A percentile compares a stretch with the other conserved stretches of the same genome.
Conservation (phyloP, 306 rosid species). For the Rubus idaeus region DNA sequence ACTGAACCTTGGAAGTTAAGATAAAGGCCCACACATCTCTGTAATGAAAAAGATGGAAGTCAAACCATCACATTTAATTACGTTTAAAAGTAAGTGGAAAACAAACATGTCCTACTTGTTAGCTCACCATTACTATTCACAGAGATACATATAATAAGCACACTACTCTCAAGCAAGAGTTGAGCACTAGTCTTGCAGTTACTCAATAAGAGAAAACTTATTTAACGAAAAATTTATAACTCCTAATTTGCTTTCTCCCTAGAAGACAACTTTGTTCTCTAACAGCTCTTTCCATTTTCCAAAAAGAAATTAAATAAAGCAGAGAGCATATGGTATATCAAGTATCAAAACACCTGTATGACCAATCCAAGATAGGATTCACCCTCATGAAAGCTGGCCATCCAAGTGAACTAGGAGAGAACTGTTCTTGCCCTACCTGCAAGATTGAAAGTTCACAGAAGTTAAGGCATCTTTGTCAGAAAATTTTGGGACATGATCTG, state of each 20-base stretch:
- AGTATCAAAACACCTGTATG: slow-evolving; percentile 58
- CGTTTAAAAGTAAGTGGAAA: slow-evolving; percentile 22
- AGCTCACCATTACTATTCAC: slow-evolving; percentile 26
- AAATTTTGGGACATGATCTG: slow-evolving; percentile 1
- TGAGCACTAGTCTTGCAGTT: not conserved
- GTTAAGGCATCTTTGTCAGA: not conserved
- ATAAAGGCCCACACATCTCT: slow-evolving; percentile 98
- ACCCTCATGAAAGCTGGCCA: slow-evolving; percentile 99
- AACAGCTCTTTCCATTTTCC: slow-evolving; percentile 19
- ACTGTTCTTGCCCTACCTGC: slow-evolving; percentile 96
- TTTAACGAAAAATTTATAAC: not conserved
- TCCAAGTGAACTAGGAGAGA: slow-evolving; percentile 93
- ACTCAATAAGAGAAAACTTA: not conserved
- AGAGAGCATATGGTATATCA: slow-evolving; percentile 21
- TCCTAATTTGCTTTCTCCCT: not conserved
- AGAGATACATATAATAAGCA: slow-evolving; percentile 8
- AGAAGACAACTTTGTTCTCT: not conserved
- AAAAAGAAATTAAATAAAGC: not conserved
- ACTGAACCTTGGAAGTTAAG: slow-evolving; percentile 72
- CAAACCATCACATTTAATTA: slow-evolving; percentile 16
- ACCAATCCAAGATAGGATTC: slow-evolving; percentile 98
- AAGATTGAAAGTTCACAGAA: slow-evolving; percentile 25
- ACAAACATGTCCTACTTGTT: slow-evolving; percentile 11
- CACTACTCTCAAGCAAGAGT: not conserved
- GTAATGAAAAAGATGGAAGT: slow-evolving; percentile 43